Evolutionary conservation across 2,329 filamentous ascomycete genomes (phyloP), one percentile per base, ranked within the genome.

Genomic region (Fusarium udum): DNA sequence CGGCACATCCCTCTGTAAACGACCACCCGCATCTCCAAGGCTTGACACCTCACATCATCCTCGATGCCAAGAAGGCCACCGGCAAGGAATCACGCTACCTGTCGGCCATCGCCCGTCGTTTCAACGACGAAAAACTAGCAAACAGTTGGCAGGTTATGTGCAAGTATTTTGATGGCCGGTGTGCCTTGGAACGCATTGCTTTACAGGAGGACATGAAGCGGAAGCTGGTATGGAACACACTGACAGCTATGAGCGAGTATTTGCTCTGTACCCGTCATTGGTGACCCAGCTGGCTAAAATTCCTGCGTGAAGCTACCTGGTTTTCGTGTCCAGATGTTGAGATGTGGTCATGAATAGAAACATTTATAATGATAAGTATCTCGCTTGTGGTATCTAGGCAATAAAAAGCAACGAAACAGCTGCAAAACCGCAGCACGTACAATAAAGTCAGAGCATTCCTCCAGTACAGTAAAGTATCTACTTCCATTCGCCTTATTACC

Each of bases 161-260:
- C 77, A 94, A 93, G 81, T 96, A 98, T 81, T 94, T 98, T 76
- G 95, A 98, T 80, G 96, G 96, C 2, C 89, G 88, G 64, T 91
- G 92, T 78, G 92, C 95, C 6, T 86, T 98, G 67, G 96, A 99
- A 83, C 91, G 95, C 76, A 92, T 99, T 73, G 90, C 93, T 3
- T 85, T 96, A n/a, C 88, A 92, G 64, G 94, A 98, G 83, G 93
- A 93, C 11, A 88, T 97, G 84, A 97, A 96, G 85, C 87, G 94
- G 64, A 97, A 95, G 83, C 92, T 93, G 75, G 87, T 94, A 20
- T 95, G 93, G 85, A 88, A 89, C 52, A 84, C 91, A 61, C 81
- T 93, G 62, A 87, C 87, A 45, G 83, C 84, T n/a, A 91, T 92
- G 87, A 88, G 89, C 72, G 92, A 93, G 78, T 89, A 92, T 81